These are phyloP conservation scores for Pseudogymnoascus sp. DNA, from an alignment of 2,329 filamentous ascomycete genomes.

Conservation along the genomic window DNA sequence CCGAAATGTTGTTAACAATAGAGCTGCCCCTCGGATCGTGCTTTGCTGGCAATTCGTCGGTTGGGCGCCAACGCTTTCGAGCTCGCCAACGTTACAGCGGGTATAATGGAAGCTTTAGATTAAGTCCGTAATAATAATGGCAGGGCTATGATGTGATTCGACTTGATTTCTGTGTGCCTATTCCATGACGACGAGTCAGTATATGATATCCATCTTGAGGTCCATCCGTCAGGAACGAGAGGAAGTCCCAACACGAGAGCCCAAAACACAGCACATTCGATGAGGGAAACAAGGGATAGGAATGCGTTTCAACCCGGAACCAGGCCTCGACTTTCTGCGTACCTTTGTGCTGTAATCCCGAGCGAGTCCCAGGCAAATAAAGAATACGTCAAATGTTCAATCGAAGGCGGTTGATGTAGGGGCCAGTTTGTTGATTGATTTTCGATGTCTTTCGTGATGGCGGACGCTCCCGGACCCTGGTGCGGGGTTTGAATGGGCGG, in stretches of 20 bases:
- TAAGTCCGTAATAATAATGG: background rate
- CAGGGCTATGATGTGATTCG: background rate
- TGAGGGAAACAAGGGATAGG: background rate
- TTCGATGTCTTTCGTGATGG: background rate
- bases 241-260: constrained; percentile 1
- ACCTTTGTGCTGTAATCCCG: background rate
- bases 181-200: background rate
- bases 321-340: background rate
- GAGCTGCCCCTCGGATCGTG: background rate
- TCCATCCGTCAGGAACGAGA: background rate
- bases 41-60: constrained; percentile 3
- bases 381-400: background rate
- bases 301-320: background rate
- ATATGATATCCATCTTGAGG: background rate
- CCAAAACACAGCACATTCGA: background rate
- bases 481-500: constrained; percentile 6
- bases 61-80: constrained; percentile 1
- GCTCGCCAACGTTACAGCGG: background rate
- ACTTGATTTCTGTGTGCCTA: background rate
- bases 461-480: constrained; percentile 4
- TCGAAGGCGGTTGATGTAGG: background rate
- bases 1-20: background rate
- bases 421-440: constrained; percentile 6
- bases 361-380: background rate
- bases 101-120: background rate